phyloP scores from a whole-genome alignment of 495 filamentous ascomycete species.

The Annulohypoxylon moriforme region DNA sequence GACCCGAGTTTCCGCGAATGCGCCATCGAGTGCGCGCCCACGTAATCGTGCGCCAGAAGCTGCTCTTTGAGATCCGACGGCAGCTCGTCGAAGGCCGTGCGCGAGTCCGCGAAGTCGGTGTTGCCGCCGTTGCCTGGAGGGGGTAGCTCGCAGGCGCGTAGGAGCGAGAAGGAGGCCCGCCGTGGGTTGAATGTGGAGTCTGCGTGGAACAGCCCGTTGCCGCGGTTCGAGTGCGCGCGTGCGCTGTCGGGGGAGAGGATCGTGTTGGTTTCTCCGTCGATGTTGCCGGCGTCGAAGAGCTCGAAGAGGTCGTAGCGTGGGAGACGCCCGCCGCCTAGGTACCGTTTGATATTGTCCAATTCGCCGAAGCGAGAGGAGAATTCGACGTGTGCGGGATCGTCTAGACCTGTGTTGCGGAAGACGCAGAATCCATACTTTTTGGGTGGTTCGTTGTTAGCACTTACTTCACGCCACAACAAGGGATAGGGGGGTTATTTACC shows the following conservation, averaged over 20 bases:
- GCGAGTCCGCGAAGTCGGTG: conserved; percentile 69
- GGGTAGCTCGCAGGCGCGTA: conserved; percentile 64
- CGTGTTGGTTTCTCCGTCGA: conserved; percentile 53
- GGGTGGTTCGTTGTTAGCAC: background rate
- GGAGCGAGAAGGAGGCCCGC: conserved; percentile 65
- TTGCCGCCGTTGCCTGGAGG: conserved; percentile 63
- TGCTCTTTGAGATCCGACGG: conserved; percentile 51
- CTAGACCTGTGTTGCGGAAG: conserved; percentile 64
- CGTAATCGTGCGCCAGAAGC: conserved; percentile 59
- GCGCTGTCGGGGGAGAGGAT: conserved; percentile 55
- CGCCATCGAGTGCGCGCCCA: conserved; percentile 65
- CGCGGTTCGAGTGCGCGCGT: conserved; percentile 57
- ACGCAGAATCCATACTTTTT: conserved; percentile 67
- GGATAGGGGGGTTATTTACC: conserved; percentile 44
- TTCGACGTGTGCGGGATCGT: conserved; percentile 64
- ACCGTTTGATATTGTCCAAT: conserved; percentile 68
- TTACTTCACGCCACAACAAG: background rate
- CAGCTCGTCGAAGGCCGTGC: conserved; percentile 66
- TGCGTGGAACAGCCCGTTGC: conserved; percentile 70
- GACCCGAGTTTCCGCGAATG: conserved; percentile 66
- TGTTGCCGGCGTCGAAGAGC: conserved; percentile 70
- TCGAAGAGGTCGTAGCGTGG: conserved; percentile 61
- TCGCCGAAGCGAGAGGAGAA: conserved; percentile 67
- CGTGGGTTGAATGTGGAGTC: conserved; percentile 71
- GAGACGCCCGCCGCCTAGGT: conserved; percentile 58